Base-by-base conservation (phyloP, 768 basidiomycete genomes). In the Punctularia strigosozonata region DNA sequence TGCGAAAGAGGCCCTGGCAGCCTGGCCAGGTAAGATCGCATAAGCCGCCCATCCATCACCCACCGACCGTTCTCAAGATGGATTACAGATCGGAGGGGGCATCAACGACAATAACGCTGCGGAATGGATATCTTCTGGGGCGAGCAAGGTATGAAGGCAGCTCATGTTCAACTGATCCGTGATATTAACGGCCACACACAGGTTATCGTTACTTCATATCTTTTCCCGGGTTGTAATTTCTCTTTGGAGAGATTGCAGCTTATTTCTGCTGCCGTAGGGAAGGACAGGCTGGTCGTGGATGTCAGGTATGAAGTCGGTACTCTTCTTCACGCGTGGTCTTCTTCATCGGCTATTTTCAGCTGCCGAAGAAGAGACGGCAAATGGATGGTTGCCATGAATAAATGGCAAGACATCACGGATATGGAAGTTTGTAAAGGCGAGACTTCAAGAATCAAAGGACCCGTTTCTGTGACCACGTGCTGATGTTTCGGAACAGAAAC, bases 371-470 rank as follows among this genome's bases (percentile, higher is more conserved):
- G 77, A 51, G 80, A 63, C 6, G 64, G 75, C 33, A 76, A 64
- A 45, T 99, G 95, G 95, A 66, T 89, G 24, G 84, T 99, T 10
- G 91, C 94, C 8, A 97, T 92, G 91, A 94, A 98, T 63, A 92
- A 89, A 54, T 99, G 95, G 95, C 92, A 94, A 53, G 81, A 85
- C 43, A 70, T 95, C 37, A 97, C 95, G 0, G 88, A 97, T 50
- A 89, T 89, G 80, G 80, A 87, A 51, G 84, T 99, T 14, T 80
- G 69, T 45, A 65, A 78, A 72, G 87, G 91, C 82, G 38, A 14
- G 58, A n/a, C n/a, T n/a, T n/a, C n/a, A n/a, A n/a, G n/a, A n/a
- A n/a, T n/a, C n/a, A n/a, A n/a, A n/a, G n/a, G n/a, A n/a, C n/a
- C n/a, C n/a, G n/a, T n/a, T n/a, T n/a, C n/a, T n/a, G n/a, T n/a